Base-by-base conservation (phyloP, 1,284 basidiomycete species). In the Leccinum griseonigrum region DNA sequence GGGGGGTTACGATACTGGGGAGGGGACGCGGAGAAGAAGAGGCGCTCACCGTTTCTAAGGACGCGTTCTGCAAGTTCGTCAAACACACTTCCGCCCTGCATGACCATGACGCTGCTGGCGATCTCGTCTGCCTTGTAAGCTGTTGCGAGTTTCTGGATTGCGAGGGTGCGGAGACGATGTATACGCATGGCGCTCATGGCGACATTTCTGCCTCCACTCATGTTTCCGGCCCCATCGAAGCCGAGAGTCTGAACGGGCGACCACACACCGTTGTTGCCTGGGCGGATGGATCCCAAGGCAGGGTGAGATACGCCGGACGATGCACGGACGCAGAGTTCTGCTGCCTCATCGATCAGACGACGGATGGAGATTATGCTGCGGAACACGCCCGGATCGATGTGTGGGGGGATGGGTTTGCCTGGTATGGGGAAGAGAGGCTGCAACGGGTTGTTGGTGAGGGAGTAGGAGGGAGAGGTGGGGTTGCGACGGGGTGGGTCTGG, bases 31-130 rank as follows among this genome's bases (percentile, higher is more conserved):
- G 40, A 2, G 46, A 32, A 59, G 36, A 43, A 56, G 2, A 18
- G 34, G 18, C 57, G 50, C 64, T 18, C 26, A 90, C 90, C 89
- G 56, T 83, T 69, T 81, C 79, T 91, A 56, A 94, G 81, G 16
- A 94, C 91, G 16, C 86, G 81, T 70, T 92, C 90, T 1, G 91
- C 91, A 14, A 94, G 81, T 68, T 94, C 92, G 67, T 94, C 91
- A 67, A 94, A 91, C 2, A 93, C 89, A 65, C 86, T 92, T 2
- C 92, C 91, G 32, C 91, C 90, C 70, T 94, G 92, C 91, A 94
- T 94, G 43, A 94, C 85, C 87, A 93, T 91, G 38, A 94, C 92
- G 70, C 90, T 91, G 2, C 90, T 90, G 1, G 92, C 92, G 68
- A 94, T 91, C 72, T 94, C 91, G 70, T 94, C 91, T 18, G 84